Evolutionary conservation across 495 filamentous ascomycete species (phyloP).

Genomic region (Podospora tetraspora): DNA sequence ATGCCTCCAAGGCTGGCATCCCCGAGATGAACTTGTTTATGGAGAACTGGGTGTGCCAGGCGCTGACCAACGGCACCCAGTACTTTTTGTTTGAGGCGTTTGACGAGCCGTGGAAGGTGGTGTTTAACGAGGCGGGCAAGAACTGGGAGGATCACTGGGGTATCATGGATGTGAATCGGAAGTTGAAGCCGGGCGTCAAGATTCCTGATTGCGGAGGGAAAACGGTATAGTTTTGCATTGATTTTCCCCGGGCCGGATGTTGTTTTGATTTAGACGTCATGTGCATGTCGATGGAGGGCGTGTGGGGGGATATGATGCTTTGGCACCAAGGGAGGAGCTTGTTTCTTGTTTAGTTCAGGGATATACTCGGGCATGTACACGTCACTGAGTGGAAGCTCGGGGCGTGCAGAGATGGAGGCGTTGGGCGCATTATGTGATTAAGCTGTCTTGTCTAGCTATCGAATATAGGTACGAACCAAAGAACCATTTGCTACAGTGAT

Average conservation of each 20-base stretch:
- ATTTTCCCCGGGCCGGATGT: not conserved
- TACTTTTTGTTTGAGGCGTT: constrained; percentile 98
- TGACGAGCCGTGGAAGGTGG: constrained; percentile 90
- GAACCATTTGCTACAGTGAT: not conserved
- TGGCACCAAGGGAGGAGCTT: no score
- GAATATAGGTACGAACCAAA: not conserved
- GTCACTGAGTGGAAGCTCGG: not conserved
- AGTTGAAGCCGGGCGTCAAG: constrained; percentile 75
- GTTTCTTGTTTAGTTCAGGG: not conserved
- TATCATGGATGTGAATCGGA: constrained; percentile 78
- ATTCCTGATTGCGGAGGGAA: constrained; percentile 86
- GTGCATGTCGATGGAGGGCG: not conserved
- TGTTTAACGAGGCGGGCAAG: constrained; percentile 60
- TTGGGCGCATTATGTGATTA: not conserved
- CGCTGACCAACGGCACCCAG: constrained; percentile 71
- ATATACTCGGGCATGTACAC: not conserved
- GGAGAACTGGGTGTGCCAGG: constrained; percentile 77
- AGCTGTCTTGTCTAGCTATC: not conserved
- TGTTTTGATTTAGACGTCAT: not conserved
- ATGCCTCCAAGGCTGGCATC: constrained; percentile 72
- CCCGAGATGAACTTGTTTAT: constrained; percentile 82
- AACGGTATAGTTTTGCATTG: constrained; percentile 39
- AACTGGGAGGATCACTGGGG: constrained; percentile 98
- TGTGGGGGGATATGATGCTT: not conserved
- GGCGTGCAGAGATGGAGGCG: not conserved